Evolutionary conservation across 2,329 filamentous ascomycete genomes (phyloP), one percentile per base, ranked within the genome.

Genomic region (Grosmannia clavigera): DNA sequence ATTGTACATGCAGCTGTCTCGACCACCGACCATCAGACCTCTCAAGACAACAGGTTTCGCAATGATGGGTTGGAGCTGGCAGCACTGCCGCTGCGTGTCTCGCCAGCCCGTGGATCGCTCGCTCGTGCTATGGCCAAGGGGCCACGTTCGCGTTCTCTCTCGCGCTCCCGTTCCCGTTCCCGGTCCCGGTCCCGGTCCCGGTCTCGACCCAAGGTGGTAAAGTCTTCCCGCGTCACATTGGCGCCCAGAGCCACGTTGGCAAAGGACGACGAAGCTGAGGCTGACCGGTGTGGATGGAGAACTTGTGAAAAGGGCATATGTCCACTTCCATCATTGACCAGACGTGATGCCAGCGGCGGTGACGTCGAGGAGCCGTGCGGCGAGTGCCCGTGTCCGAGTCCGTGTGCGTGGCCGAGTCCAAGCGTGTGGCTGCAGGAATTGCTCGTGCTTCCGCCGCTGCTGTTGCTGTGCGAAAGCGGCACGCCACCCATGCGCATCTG

Each of bases 1-100:
- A 35, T 2, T 31, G 31, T 31, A 31, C 31, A 31, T 5, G 31
- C 5, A 31, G 7, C 31, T 31, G 31, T 31, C 7, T 22, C 22
- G 22, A 43, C 29, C 58, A 22, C 1, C 38, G 16, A 58, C 9
- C 4, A 25, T 3, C n/a, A 9, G 19, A 5, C 40, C 14, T 10
- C 22, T 58, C 43, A 90, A 55, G 83, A 86, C 59, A 92, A 77
- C 56, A 92, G 72, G 67, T 92, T 91, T 66, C 85, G 82, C 63
- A 92, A 71, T 11, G 87, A 90, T 12, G 88, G 87, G 67, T 85
- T 91, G 19, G 87, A 86, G 67, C 88, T 91, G 4, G 87, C 87
- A n/a, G 86, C 86, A 57, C 80, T 81, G 35, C 78, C 73, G 38
- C 78, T 75, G 55, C 79, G 74, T 25, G 63, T 70, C 56, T 81